phyloP scores from a whole-genome alignment of 129 eudicot species.

The Centella asiatica region DNA sequence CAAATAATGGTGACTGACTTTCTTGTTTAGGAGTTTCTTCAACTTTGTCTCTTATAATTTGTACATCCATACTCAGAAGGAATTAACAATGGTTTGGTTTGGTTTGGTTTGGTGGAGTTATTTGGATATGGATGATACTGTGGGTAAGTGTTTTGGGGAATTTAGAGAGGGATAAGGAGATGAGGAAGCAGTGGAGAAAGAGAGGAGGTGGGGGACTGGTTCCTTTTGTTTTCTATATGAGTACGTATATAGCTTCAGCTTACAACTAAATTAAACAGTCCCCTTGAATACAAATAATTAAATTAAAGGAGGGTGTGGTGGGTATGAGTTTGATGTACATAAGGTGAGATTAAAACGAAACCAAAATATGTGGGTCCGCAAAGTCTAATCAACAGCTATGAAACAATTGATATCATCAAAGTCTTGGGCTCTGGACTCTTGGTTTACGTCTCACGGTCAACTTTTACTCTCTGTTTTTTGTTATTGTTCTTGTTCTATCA shows the following conservation, averaged over 20 bases:
- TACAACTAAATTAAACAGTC: neutral
- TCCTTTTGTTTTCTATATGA: too few relatives aligned
- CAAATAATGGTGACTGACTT: slow-evolving; percentile 12
- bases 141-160: neutral
- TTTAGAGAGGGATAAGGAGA: slow-evolving; percentile 20
- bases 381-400: slow-evolving; percentile 2
- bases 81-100: too few relatives aligned
- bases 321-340: neutral
- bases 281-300: neutral
- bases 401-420: neutral
- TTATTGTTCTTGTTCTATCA: too few relatives aligned
- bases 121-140: slow-evolving; percentile 7
- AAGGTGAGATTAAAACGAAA: slow-evolving; percentile 2
- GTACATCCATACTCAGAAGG: slow-evolving; percentile 20
- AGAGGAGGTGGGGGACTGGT: neutral
- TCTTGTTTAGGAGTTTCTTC: slow-evolving; percentile 1
- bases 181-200: slow-evolving; percentile 15
- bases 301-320: slow-evolving; percentile 1
- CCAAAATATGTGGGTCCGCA: slow-evolving; percentile 2
- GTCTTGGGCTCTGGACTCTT: too few relatives aligned
- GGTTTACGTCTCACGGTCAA: too few relatives aligned
- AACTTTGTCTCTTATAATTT: slow-evolving; percentile 24
- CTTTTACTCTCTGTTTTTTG: too few relatives aligned
- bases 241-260: neutral
- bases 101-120: neutral